Base-by-base conservation (phyloP, 208 protist species). In the Trypanosoma mega region DNA sequence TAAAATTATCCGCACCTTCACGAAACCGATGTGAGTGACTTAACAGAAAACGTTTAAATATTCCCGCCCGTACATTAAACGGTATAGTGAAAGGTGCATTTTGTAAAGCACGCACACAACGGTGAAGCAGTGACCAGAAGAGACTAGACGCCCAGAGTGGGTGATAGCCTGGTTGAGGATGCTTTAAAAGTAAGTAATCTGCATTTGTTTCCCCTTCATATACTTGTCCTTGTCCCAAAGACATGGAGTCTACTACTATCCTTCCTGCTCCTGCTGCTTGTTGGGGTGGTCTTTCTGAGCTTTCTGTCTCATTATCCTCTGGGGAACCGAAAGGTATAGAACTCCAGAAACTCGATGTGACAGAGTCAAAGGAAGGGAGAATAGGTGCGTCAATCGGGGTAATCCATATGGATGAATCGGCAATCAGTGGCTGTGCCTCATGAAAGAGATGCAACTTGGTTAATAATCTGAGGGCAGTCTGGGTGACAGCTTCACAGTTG, bases 401-500 rank as follows among this genome's bases (percentile, higher is more conserved):
- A 26, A 93, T 69, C 87, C 87, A 93, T 33, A 87, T 54, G 30
- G 68, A 81, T 7, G 71, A 44, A 16, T 61, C 39, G 20, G 70
- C 29, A 45, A 83, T 71, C 63, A 94, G 90, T 0, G 71, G 48
- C 29, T 71, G 68, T 24, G 76, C 68, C 69, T 92, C 82, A 61
- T 90, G 74, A 31, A 94, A 72, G 11, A 72, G 61, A 76, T 92
- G 77, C 8, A 94, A 63, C 34, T 85, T 84, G 18, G 50, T 37
- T 21, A 94, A 78, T 31, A 92, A 68, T 36, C 53, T 62, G 46
- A 72, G 80, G 45, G 82, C 85, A 1, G 78, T 41, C 62, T 89
- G 74, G 39, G 83, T 83, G 11, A 92, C 83, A n/a, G 78, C 82
- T 63, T 88, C 88, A 34, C 72, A 68, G 62, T 82, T 88, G 12